Evolutionary conservation across 805 yeast genomes (phyloP), one percentile per base, ranked within the genome.

Genomic region (Metschnikowia koreensis): DNA sequence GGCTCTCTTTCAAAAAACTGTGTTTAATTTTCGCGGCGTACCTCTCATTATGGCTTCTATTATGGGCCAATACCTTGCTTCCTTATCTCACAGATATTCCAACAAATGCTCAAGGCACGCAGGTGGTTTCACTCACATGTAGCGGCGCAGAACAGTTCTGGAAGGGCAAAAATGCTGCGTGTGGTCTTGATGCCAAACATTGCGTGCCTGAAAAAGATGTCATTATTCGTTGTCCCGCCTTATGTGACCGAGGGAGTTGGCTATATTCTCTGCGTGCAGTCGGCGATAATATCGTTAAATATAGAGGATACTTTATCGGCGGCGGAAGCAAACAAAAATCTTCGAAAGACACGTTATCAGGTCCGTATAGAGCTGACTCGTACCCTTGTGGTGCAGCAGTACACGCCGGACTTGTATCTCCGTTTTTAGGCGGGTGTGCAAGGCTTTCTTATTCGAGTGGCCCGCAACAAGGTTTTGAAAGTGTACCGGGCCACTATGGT

Each of bases 321-420:
- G 96, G 97, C 15, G 92, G 92, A 1, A 62, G 61, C 16, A 2
- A 60, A 47, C 2, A 60, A 48, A 52, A 53, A 22, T 47, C 51
- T 6, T 54, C 49, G 6, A 68, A 61, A 1, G 47, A 37, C 15
- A 42, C 34, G 6, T 53, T 84, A 8, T 71, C 89, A 0, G 60
- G 69, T 27, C 91, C 92, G 0, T 92, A 90, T 63, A 75, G 98
- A 56, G 92, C 89, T 0, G 98, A 92, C 68, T 89, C 97, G 1
- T 91, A 76, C 60, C 85, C 93, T 0, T 92, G 98, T 66, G 93
- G 91, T 0, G 87, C 97, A 2, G 97, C 94, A 0, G 81, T 88
- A 4, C 97, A 92, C 67, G 83, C 92, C 1, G 97, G 97, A 1
- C 66, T 84, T 0, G 70, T 91, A 0, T 85, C 94, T 0, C 85